phyloP scores from a whole-genome alignment of 108 stramenopile genomes.

The Chaetoceros tenuissimus region DNA sequence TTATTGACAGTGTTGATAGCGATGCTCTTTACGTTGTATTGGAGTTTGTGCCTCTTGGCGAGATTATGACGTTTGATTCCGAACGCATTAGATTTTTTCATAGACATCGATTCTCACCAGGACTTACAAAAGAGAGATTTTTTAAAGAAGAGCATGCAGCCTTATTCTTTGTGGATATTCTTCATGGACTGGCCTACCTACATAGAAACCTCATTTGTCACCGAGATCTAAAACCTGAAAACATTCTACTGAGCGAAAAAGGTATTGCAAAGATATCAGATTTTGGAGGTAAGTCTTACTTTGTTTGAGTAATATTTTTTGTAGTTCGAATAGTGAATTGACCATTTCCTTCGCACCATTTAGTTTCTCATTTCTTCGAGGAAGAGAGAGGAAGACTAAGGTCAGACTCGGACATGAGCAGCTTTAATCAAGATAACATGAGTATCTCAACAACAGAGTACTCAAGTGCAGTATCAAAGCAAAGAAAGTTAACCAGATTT shows the following conservation, averaged over 20 bases:
- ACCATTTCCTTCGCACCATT: too few relatives aligned
- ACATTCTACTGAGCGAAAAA: constrained; percentile 34
- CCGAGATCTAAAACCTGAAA: constrained; percentile 84
- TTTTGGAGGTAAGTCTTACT: constrained; percentile 43
- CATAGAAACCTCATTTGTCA: constrained; percentile 80
- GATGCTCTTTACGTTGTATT: constrained; percentile 82
- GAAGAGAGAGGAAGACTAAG: constrained; percentile 30
- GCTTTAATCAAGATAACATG: constrained; percentile 1
- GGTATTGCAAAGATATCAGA: constrained; percentile 78
- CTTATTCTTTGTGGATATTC: constrained; percentile 76
- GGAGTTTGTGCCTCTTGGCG: constrained; percentile 82
- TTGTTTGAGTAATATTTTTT: too few relatives aligned
- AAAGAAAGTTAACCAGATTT: constrained; percentile 17
- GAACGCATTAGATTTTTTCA: constrained; percentile 56
- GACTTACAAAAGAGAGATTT: constrained; percentile 50
- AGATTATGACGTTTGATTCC: constrained; percentile 72
- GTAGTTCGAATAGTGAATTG: too few relatives aligned
- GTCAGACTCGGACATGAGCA: not conserved
- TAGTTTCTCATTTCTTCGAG: constrained; percentile 77
- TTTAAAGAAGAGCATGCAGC: constrained; percentile 71
- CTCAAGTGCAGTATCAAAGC: constrained; percentile 4
- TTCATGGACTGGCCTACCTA: constrained; percentile 82
- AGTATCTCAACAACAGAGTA: constrained; percentile 5
- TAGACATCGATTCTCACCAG: constrained; percentile 18
- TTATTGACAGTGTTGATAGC: constrained; percentile 75